Base-by-base conservation (phyloP, 495 filamentous ascomycete species). In the Penicillium chermesinum region DNA sequence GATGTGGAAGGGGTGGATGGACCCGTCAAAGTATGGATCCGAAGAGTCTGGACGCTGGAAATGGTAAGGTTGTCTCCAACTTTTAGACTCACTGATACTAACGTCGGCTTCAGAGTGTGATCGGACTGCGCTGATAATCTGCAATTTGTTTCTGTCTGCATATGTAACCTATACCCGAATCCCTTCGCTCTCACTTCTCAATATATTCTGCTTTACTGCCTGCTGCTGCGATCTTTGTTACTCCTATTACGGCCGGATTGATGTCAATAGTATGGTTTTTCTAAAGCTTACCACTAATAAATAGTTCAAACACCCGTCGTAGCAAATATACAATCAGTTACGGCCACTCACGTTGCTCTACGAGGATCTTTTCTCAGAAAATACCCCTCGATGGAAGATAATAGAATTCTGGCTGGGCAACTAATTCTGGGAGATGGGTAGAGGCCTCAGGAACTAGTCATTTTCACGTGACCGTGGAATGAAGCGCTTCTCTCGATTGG, bases 11-110 rank as follows among this genome's bases (percentile, higher is more conserved):
- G 93, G 9, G 81, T 96, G 13, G 83, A 95, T 30, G 94, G 93
- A 20, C 87, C 83, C 56, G 72, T 99, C 59, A 99, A 97, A 67
- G 89, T 97, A 50, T 99, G 93, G 93, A 96, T 97, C 58, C 78
- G 93, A 49, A 75, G 93, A 58, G 93, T 99, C 49, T 99, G 93
- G 93, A 99, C 93, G 49, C 74, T 99, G 47, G 93, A 99, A 79
- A 99, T 99, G 93, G 84, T 87, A 68, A 62, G 78, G 55, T 13
- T 19, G 13, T 17, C 7, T 30, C 16, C 7, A 2, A 38, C 9
- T 12, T 40, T 44, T 30, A 20, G 10, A 1, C n/a, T 37, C 13
- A 38, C 39, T 42, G 16, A 34, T 22, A 18, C 66, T 72, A 65
- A 71, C 50, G 3, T 20, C 8, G 20, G 53, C 50, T 16, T 47